Base-by-base conservation (phyloP, 2,329 filamentous ascomycete species). In the Diplocarpon rosae region DNA sequence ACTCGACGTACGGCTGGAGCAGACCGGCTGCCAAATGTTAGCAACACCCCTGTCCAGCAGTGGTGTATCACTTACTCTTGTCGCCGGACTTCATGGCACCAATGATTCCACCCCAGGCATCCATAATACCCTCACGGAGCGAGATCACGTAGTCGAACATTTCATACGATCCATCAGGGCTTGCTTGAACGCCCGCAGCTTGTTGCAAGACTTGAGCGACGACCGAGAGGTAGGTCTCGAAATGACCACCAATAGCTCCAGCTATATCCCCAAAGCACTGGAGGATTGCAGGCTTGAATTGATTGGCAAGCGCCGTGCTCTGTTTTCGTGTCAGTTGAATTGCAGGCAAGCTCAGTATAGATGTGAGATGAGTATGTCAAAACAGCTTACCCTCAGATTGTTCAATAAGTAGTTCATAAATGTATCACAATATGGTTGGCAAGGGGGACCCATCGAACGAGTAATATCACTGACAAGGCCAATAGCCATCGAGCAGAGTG, bases 201-300 rank as follows among this genome's bases (percentile, higher is more conserved):
- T 96, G 90, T 66, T 95, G 87, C 52, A 98, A 73, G 13, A 98
- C 90, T 63, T 90, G 84, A 17, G 86, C 92, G 47, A 98, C 92
- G 37, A 96, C 86, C 3, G 83, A 78, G 29, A 98, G 73, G 62
- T 98, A 98, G 0, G 83, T 86, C 68, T 96, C 88, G 54, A 98
- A 98, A 58, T 87, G 80, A 24, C 84, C 85, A 51, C 83, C 80
- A 57, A 98, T 98, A 40, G 92, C 89, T 57, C 89, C 85, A 32
- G 92, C 92, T 66, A 98, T 95, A 60, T 98, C 92, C 48, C 92
- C 92, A 61, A 98, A 98, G 63, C 88, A 95, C 66, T 96, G 90
- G 45, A 98, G 76, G 53, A 98, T 98, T 24, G 92, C 88, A 36
- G 92, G 92, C 76, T 96, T 96, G 69, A 96, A 93, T 66, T 95